Conservation (phyloP, 805 yeast genomes). For the Teunomyces lycoperdinae region DNA sequence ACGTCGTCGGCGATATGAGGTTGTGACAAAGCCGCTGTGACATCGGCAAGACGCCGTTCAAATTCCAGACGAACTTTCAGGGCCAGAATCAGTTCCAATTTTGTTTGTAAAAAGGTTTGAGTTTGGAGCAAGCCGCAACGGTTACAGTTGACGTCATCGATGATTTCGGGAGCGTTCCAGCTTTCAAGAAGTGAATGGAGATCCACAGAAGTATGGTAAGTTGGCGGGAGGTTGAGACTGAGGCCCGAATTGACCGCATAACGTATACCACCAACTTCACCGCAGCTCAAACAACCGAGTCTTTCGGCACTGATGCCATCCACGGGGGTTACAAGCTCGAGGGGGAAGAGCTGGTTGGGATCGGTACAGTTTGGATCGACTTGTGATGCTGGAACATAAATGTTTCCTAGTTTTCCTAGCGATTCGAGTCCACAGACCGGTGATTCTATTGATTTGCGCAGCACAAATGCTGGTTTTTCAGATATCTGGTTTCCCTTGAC, state of each 20-base stretch:
- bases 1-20: constrained; percentile 78
- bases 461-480: constrained; percentile 11
- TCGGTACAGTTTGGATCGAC: constrained; percentile 66
- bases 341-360: constrained; percentile 46
- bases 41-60: constrained; percentile 25
- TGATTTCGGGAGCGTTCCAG: constrained; percentile 78
- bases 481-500: no score
- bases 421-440: constrained; percentile 39
- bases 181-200: constrained; percentile 56
- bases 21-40: constrained; percentile 50
- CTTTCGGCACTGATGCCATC: constrained; percentile 88
- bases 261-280: constrained; percentile 91
- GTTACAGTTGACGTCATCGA: constrained; percentile 92
- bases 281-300: constrained; percentile 87
- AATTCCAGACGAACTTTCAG: constrained; percentile 30
- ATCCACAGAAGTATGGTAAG: constrained; percentile 31
- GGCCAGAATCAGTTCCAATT: constrained; percentile 28
- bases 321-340: constrained; percentile 76
- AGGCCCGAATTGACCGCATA: constrained; percentile 75
- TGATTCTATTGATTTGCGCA: constrained; percentile 20
- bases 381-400: constrained; percentile 69
- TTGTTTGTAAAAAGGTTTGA: constrained; percentile 44
- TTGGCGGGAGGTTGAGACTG: constrained; percentile 64
- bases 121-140: constrained; percentile 79
- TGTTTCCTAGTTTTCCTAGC: constrained; percentile 59